Evolutionary conservation across 2,329 filamentous ascomycete genomes (phyloP), one percentile per base, ranked within the genome.

Genomic region (Podosphaera xanthii): DNA sequence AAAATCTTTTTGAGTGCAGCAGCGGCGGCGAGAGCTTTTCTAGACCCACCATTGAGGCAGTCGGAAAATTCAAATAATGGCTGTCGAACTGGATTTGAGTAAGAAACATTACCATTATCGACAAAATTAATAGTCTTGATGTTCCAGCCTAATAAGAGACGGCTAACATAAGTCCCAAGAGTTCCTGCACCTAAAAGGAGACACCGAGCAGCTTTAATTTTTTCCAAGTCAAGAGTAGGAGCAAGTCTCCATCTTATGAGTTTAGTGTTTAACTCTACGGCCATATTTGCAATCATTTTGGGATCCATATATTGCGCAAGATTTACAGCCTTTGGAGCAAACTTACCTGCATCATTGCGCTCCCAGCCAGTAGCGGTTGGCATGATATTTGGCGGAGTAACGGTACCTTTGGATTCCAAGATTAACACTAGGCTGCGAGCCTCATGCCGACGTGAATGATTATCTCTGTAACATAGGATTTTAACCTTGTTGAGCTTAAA

Each of bases 161-260:
- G 80, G 9, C 90, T 88, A 30, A 98, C 90, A 68, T 97, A 97
- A 61, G 88, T 90, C 7, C 92, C 92, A 1, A 98, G 76, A 0
- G 92, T 98, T 12, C 92, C 92, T 0, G 92, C 89, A 3, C 92
- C 92, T 1, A 98, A 80, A 2, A 98, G 74, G 14, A 98, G 77
- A 68, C 92, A 98, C 68, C 83, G 94, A 2, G 88, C 91, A 60
- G 84, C 79, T 68, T 95, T 96, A 69, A 97, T 90, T 36, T 80
- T 79, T 36, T 96, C 89, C 8, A 98, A 79, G 68, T 97, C 79
- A 48, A 98, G 78, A 57, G 83, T 83, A 0, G 92, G 92, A 6
- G 89, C 87, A 66, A 98, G 88, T 46, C 92, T 83, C 92, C 92
- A 98, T 73, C 96, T 98, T 83, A 98, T 98, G 60, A 98, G 77